Evolutionary conservation across 306 rosid species (phyloP).

Genomic region (Vicia villosa): DNA sequence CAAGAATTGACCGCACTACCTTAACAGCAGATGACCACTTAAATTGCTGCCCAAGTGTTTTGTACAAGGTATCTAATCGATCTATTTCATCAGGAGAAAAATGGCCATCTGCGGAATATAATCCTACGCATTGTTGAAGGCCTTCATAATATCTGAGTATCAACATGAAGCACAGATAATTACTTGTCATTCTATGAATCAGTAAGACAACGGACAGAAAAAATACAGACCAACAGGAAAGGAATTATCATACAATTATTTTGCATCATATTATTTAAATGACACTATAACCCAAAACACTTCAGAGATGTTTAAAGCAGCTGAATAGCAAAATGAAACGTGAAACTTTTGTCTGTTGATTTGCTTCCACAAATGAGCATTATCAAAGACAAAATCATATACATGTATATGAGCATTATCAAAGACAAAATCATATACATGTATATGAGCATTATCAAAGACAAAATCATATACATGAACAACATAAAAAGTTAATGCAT

Average conservation of each 20-base stretch:
- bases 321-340: slow-evolving; percentile 36
- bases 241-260: slow-evolving; percentile 24
- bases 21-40: slow-evolving; percentile 93
- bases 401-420: slow-evolving; percentile 23
- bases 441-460: slow-evolving; percentile 17
- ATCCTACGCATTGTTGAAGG: slow-evolving; percentile 84
- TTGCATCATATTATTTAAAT: not conserved
- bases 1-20: slow-evolving; percentile 48
- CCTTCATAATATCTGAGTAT: slow-evolving; percentile 83
- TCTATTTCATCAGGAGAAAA: slow-evolving; percentile 74
- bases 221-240: slow-evolving; percentile 1
- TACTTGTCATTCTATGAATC: slow-evolving; percentile 1
- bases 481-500: slow-evolving; percentile 5
- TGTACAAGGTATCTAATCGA: slow-evolving; percentile 69
- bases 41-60: slow-evolving; percentile 74
- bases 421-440: no score
- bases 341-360: slow-evolving; percentile 8
- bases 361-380: slow-evolving; percentile 19
- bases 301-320: slow-evolving; percentile 60
- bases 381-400: no score
- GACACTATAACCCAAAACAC: slow-evolving; percentile 46
- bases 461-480: slow-evolving; percentile 1
- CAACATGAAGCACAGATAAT: slow-evolving; percentile 28
- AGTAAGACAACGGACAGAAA: not conserved
- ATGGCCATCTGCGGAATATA: slow-evolving; percentile 60